A percentile compares a stretch with the other conserved stretches of the same genome.
Evolutionary conservation across 1,284 basidiomycete genomes (phyloP).

Genomic region (Pseudozyma hubeiensis): DNA sequence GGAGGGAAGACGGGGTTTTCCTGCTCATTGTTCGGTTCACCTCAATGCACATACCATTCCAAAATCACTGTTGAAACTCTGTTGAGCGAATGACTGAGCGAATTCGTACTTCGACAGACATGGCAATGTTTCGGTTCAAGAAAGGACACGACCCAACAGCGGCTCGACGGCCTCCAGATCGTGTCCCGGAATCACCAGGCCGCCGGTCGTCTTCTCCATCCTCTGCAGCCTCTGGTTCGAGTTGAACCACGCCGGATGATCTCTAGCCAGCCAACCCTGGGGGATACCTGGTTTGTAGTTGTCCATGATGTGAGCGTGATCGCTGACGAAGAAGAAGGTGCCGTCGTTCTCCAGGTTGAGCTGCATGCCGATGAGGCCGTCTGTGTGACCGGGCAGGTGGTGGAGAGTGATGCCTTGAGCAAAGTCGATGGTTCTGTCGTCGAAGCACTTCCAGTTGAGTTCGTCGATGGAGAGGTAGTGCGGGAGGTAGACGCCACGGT

Average conservation of each 20-base stretch:
- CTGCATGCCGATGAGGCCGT: conserved; percentile 62
- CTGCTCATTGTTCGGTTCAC: neutral
- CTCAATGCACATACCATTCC: neutral
- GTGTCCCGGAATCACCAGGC: conserved; percentile 52
- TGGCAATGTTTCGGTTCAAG: conserved; percentile 4
- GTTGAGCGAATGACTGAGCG: too few relatives aligned
- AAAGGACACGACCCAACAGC: conserved; percentile 32
- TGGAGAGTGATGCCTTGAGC: conserved; percentile 62
- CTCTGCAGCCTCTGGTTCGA: conserved; percentile 56
- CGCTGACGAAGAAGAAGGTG: conserved; percentile 55
- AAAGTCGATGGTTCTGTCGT: conserved; percentile 57
- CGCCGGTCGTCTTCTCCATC: conserved; percentile 53
- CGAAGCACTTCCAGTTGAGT: conserved; percentile 65
- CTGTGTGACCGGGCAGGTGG: conserved; percentile 64
- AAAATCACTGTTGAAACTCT: too few relatives aligned
- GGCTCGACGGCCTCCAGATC: conserved; percentile 44
- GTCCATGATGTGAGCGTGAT: conserved; percentile 57
- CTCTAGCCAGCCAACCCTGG: conserved; percentile 58
- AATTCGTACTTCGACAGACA: too few relatives aligned
- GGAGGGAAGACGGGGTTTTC: too few relatives aligned
- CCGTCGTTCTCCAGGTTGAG: conserved; percentile 57
- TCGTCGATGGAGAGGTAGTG: conserved; percentile 54
- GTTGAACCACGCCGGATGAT: conserved; percentile 60
- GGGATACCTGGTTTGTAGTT: conserved; percentile 57
- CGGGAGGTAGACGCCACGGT: conserved; percentile 53